Base-by-base conservation (phyloP, 2,329 filamentous ascomycete genomes). In the Talaromyces amestolkiae region DNA sequence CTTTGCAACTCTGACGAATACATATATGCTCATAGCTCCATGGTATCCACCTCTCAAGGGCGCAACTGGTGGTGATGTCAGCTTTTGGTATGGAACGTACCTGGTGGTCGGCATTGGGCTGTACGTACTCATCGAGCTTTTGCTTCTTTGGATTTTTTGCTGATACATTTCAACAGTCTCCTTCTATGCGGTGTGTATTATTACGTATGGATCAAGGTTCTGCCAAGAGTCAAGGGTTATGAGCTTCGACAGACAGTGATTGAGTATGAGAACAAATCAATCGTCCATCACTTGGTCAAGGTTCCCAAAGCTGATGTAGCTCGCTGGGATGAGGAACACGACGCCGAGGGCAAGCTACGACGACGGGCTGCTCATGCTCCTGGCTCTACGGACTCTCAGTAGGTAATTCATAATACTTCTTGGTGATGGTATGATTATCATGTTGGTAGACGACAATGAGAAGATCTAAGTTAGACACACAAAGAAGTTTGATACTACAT, bases 71-170 rank as follows among this genome's bases (percentile, higher is more conserved):
- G 89, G 88, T 0, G 85, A 89, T 64, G 89, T 91, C 1, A 89
- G 85, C 62, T 92, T 92, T 75, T 92, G 87, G 86, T 92, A 91
- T 68, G 89, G 83, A 1, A 91, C 88, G 0, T 91, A 91, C 69
- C 83, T 85, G 22, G 84, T 87, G 0, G 84, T 86, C 0, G 88
- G 89, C 0, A 83, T 91, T 65, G 87, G 75, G 24, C 83, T 90
- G 85, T 88, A 79, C 80, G 85, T 84, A 53, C 22, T 31, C 17
- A 59, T 43, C 45, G 5, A 19, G 22, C 17, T 24, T 24, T 61
- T 45, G n/a, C 45, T 11, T 19, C 22, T 39, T 47, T 31, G 6
- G 11, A 27, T 7, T 47, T 13, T 9, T 5, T 17, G 39, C 51
- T 65, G 33, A 64, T 8, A 19, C 33, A 53, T 27, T 24, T 27